Evolutionary conservation across 169 alveolate species (phyloP), one percentile per base, ranked within the genome.

Genomic region (Besnoitia besnoiti): DNA sequence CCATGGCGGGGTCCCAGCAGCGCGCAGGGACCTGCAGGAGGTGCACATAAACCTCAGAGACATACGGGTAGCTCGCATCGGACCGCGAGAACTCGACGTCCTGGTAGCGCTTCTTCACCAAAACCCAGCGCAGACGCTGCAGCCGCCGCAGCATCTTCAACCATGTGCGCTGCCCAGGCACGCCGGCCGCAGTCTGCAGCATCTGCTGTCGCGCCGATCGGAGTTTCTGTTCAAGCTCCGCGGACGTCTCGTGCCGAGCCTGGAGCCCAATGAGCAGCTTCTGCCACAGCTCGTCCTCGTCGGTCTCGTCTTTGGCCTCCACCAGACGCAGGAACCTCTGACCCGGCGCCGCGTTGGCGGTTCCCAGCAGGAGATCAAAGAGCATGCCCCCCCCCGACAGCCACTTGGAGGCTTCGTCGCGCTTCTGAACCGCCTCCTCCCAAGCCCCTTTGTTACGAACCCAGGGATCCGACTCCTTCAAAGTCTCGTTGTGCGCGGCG

Each of bases 321-420:
- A 89, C 59, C 55, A 89, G 87, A 44, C 37, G 30, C 55, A 89
- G 73, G n/a, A 67, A 89, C 10, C 87, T 46, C 87, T 42, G 46
- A 3, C 92, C 87, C 35, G 75, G 85, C 10, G 92, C 92, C 35
- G 92, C 92, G 51, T 89, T 73, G 30, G 67, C 59, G 7, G 80
- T 44, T n/a, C 92, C 92, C 49, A 89, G 92, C 27, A 89, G 92
- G 47, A 89, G 79, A 47, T 89, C 92, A 7, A 47, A 33, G 39
- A 79, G 61, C 87, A 67, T 47, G 21, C 92, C 76, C 24, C 87
- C 92, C 33, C 73, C 87, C 4, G 88, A 50, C 27, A 89, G 50
- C 47, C 51, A 42, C 87, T 89, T 77, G 42, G 92, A 82, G 37
- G 92, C 92, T 75, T 47, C 47, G 87, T 89, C 92, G n/a, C 92